phyloP scores from a whole-genome alignment of 495 filamentous ascomycete genomes.

The Neurospora sp. region DNA sequence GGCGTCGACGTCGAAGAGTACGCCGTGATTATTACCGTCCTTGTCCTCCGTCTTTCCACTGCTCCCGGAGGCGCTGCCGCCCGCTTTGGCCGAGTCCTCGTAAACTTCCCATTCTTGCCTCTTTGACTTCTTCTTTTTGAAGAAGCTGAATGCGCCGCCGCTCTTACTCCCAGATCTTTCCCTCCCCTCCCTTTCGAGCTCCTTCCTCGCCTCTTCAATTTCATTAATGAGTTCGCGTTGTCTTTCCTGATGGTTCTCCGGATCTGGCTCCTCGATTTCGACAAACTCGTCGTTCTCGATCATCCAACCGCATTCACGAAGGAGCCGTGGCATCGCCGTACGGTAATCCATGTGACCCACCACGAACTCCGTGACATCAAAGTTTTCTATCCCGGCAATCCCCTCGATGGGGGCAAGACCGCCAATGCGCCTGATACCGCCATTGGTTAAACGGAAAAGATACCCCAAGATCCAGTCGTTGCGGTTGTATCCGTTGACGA shows the following conservation, averaged over 20 bases:
- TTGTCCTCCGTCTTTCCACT: conserved; percentile 30
- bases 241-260: conserved; percentile 77
- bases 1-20: conserved; percentile 93
- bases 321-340: conserved; percentile 74
- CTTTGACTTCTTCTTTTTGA: conserved; percentile 55
- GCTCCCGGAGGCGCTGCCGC: conserved; percentile 9
- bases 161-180: conserved; percentile 1
- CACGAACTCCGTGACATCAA: conserved; percentile 77
- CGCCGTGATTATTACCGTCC: conserved; percentile 41
- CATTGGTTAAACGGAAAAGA: conserved; percentile 87
- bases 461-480: conserved; percentile 99
- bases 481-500: conserved; percentile 87
- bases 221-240: conserved; percentile 93
- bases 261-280: conserved; percentile 96
- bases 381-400: conserved; percentile 76
- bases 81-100: conserved; percentile 40
- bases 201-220: conserved; percentile 86
- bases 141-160: conserved; percentile 59
- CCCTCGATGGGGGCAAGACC: conserved; percentile 75
- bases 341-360: conserved; percentile 97
- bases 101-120: conserved; percentile 97
- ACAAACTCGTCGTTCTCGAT: conserved; percentile 89
- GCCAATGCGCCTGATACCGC: conserved; percentile 82
- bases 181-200: conserved; percentile 57
- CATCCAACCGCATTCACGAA: conserved; percentile 74